These are phyloP conservation scores for Aspergillus chevalieri DNA, from an alignment of 2,329 filamentous ascomycete species.

Conservation along the genomic window DNA sequence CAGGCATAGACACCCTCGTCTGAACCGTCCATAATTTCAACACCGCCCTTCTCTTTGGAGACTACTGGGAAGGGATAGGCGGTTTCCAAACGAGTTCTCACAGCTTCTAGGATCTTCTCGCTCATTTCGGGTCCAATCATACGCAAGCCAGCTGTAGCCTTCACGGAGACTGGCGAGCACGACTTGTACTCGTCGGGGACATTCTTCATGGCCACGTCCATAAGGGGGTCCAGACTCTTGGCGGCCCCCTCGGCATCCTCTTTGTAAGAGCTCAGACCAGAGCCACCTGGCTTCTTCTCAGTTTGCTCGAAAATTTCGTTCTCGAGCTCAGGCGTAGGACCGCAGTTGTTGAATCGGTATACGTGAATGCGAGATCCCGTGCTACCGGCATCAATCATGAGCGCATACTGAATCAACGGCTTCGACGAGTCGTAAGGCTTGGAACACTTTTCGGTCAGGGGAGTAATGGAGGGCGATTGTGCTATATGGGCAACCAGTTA, in stretches of 20 bases:
- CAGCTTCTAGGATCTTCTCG: constrained; percentile 76
- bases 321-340: constrained; percentile 88
- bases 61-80: constrained; percentile 93
- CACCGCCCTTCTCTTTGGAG: constrained; percentile 73
- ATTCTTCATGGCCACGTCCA: constrained; percentile 75
- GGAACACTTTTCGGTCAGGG: constrained; percentile 66
- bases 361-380: constrained; percentile 97
- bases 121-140: constrained; percentile 77
- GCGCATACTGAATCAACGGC: constrained; percentile 91
- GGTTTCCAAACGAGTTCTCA: constrained; percentile 75
- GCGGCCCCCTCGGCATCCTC: constrained; percentile 82
- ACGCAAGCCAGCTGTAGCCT: constrained; percentile 90
- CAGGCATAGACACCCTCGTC: constrained; percentile 98
- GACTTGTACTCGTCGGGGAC: constrained; percentile 83
- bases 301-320: constrained; percentile 91
- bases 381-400: constrained; percentile 98
- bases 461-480: constrained; percentile 32
- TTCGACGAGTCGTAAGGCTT: constrained; percentile 81
- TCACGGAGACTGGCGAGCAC: constrained; percentile 95
- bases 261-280: constrained; percentile 77
- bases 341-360: constrained; percentile 99
- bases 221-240: constrained; percentile 77
- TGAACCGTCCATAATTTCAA: constrained; percentile 94
- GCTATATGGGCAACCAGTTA: constrained; percentile 10
- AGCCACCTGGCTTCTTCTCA: constrained; percentile 72